Conservation (phyloP, 2,329 filamentous ascomycete species). For the Xenoacremonium recifei region DNA sequence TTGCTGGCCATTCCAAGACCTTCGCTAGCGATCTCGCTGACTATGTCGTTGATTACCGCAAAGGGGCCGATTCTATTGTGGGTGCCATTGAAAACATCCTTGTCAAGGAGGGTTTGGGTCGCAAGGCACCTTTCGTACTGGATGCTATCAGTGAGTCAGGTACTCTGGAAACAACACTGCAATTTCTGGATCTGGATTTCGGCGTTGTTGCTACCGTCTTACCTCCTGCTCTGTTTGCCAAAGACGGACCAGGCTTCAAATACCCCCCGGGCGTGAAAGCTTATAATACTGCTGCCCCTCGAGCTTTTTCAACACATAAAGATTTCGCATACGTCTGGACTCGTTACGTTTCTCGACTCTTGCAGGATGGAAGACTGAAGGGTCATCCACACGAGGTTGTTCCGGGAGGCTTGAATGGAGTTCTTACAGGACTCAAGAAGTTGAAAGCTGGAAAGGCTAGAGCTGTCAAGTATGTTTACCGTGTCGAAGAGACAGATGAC, state of each 20-base stretch:
- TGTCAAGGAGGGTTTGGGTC: neutral
- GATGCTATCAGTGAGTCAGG: neutral
- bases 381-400: neutral
- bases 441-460: too few species aligned
- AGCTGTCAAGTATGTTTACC: too few species aligned
- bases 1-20: neutral
- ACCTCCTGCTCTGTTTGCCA: too few species aligned
- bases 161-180: too few species aligned
- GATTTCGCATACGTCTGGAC: neutral
- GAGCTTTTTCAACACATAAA: neutral
- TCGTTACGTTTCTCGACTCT: neutral
- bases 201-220: too few species aligned
- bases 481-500: too few species aligned
- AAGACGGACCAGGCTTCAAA: too few species aligned
- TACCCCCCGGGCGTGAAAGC: neutral
- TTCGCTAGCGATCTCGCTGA: neutral
- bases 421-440: too few species aligned
- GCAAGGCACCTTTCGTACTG: neutral
- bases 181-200: too few species aligned
- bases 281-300: neutral
- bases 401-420: neutral
- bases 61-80: neutral
- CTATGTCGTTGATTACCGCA: conserved; percentile 2
- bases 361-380: neutral
- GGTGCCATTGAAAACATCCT: neutral